phyloP scores from a whole-genome alignment of 2,329 filamentous ascomycete species.

The Alternaria dauci region DNA sequence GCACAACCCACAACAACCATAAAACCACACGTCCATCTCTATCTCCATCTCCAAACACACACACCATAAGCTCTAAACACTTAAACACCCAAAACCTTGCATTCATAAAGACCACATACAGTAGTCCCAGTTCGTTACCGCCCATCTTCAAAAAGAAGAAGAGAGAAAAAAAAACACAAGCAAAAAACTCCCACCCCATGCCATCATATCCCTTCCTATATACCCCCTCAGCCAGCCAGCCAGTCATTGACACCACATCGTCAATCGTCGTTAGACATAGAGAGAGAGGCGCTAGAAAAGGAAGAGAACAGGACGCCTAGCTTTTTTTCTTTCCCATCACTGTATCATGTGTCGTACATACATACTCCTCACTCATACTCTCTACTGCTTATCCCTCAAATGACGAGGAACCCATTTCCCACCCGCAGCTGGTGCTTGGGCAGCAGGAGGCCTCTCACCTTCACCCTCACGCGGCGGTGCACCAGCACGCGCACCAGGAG shows the following conservation, averaged over 20 bases:
- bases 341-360: neutral
- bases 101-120: slow-evolving; percentile 17
- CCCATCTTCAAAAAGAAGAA: slow-evolving; percentile 10
- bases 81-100: slow-evolving; percentile 5
- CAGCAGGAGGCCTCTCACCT: slow-evolving; percentile 36
- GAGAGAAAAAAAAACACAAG: slow-evolving; percentile 9
- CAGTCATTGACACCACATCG: slow-evolving; percentile 14
- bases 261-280: slow-evolving; percentile 6
- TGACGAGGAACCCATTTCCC: slow-evolving; percentile 55
- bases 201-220: slow-evolving; percentile 17
- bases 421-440: slow-evolving; percentile 37
- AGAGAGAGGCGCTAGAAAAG: slow-evolving; percentile 7
- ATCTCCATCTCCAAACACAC: neutral
- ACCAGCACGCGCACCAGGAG: slow-evolving; percentile 39
- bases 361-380: too few species aligned
- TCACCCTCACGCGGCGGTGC: slow-evolving; percentile 33
- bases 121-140: slow-evolving; percentile 18
- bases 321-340: neutral
- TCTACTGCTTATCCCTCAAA: slow-evolving; percentile 29
- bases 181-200: neutral
- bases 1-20: neutral
- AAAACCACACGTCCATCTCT: neutral
- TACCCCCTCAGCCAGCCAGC: neutral
- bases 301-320: slow-evolving; percentile 14
- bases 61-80: neutral